Conservation (phyloP, 176 grass and related monocot genomes). For the Carex kokanica region DNA sequence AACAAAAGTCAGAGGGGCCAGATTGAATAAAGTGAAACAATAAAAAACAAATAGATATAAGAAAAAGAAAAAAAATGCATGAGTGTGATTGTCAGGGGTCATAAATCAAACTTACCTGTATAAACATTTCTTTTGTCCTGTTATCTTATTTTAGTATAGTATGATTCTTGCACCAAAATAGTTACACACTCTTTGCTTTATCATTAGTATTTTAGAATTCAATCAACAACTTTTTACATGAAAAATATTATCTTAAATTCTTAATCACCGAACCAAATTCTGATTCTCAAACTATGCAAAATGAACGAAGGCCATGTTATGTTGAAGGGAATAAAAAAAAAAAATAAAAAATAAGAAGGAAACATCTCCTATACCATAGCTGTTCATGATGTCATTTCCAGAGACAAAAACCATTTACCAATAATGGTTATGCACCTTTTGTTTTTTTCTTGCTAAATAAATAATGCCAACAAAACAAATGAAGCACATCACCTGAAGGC, state of each 20-base stretch:
- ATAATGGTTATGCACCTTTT: neutral
- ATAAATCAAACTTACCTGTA: too few species aligned
- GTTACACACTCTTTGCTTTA: too few species aligned
- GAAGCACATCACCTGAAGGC: neutral
- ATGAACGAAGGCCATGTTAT: neutral
- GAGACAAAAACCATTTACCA: neutral
- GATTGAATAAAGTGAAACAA: neutral
- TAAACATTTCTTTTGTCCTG: too few species aligned
- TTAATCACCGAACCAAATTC: too few species aligned
- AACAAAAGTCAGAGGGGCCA: neutral
- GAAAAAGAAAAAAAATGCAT: neutral
- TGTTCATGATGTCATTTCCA: neutral
- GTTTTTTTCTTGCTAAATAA: neutral
- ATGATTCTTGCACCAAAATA: too few species aligned
- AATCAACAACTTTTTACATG: too few species aligned
- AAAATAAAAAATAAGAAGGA: too few species aligned
- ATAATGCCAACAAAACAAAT: neutral
- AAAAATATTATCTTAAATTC: too few species aligned
- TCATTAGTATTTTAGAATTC: too few species aligned
- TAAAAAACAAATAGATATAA: neutral
- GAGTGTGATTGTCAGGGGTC: neutral
- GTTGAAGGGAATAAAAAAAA: too few species aligned
- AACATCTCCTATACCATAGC: neutral
- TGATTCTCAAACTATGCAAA: neutral
- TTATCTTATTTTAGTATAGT: too few species aligned